phyloP scores from a whole-genome alignment of 192 early-diverging fungal genomes.

The Backusella liffmaniae region DNA sequence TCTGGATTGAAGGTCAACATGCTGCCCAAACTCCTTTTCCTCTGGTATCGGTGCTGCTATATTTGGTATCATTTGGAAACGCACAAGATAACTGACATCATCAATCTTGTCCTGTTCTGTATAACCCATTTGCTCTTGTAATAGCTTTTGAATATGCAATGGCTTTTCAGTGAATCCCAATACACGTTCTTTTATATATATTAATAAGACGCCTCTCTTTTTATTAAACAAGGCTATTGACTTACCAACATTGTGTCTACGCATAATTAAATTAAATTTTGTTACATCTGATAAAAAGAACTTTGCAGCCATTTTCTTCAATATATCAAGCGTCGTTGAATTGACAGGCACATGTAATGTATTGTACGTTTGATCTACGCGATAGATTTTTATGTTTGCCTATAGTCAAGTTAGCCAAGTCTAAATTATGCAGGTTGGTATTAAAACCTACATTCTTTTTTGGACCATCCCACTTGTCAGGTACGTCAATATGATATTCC shows the following conservation, averaged over 20 bases:
- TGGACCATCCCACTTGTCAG: constrained; percentile 16
- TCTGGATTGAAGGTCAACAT: constrained; percentile 69
- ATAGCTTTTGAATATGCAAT: constrained; percentile 66
- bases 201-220: not conserved
- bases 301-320: constrained; percentile 75
- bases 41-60: constrained; percentile 39
- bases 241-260: constrained; percentile 25
- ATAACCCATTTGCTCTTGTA: constrained; percentile 81
- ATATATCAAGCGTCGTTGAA: constrained; percentile 70
- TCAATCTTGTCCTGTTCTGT: constrained; percentile 74
- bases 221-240: not conserved
- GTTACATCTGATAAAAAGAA: constrained; percentile 74
- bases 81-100: constrained; percentile 71
- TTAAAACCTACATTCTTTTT: constrained; percentile 33
- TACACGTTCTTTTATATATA: constrained; percentile 59
- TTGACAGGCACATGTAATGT: constrained; percentile 69
- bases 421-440: not conserved
- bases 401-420: constrained; percentile 25
- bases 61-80: constrained; percentile 65
- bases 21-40: constrained; percentile 45
- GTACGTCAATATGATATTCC: constrained; percentile 28
- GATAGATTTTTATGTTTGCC: constrained; percentile 72
- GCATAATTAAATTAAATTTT: constrained; percentile 29
- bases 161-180: constrained; percentile 71
- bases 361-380: constrained; percentile 77